These are phyloP conservation scores for Alternaria infectoria DNA, from an alignment of 2,329 filamentous ascomycete genomes.

Conservation along the genomic window DNA sequence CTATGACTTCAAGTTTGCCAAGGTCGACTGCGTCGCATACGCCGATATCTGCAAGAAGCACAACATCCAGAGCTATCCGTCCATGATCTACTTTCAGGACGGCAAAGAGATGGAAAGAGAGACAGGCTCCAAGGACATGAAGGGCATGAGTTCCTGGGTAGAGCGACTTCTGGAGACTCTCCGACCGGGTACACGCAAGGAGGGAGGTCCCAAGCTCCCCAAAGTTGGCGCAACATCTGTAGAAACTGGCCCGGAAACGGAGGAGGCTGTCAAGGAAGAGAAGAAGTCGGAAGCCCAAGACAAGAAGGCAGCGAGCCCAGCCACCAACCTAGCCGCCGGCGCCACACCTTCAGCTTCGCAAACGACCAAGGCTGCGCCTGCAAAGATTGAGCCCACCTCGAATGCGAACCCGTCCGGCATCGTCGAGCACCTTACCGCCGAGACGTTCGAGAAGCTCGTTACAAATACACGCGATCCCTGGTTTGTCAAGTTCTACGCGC, in stretches of 20 bases:
- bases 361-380: conserved; percentile 31
- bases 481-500: conserved; percentile 99
- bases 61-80: conserved; percentile 74
- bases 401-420: conserved; percentile 74
- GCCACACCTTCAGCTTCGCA: conserved; percentile 31
- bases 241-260: conserved; percentile 49
- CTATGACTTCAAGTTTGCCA: conserved; percentile 89
- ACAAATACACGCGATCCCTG: conserved; percentile 89
- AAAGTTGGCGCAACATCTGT: conserved; percentile 67
- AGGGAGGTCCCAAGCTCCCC: conserved; percentile 70
- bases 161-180: conserved; percentile 79
- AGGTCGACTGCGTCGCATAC: conserved; percentile 83
- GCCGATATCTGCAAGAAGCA: conserved; percentile 76
- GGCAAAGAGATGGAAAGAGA: conserved; percentile 70
- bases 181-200: conserved; percentile 79
- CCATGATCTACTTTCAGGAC: conserved; percentile 79
- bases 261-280: conserved; percentile 46
- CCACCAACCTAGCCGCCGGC: neutral
- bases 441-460: conserved; percentile 84
- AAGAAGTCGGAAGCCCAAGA: conserved; percentile 20
- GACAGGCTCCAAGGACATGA: conserved; percentile 71
- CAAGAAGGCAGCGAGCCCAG: conserved; percentile 5
- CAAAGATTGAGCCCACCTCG: conserved; percentile 31
- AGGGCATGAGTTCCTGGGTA: conserved; percentile 70
- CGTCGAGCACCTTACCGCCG: conserved; percentile 77